Percentiles rank a stretch among this genome's conserved stretches.
Evolutionary conservation across 2,329 filamentous ascomycete genomes (phyloP).

Genomic region (Fusarium sterilihyphosum): DNA sequence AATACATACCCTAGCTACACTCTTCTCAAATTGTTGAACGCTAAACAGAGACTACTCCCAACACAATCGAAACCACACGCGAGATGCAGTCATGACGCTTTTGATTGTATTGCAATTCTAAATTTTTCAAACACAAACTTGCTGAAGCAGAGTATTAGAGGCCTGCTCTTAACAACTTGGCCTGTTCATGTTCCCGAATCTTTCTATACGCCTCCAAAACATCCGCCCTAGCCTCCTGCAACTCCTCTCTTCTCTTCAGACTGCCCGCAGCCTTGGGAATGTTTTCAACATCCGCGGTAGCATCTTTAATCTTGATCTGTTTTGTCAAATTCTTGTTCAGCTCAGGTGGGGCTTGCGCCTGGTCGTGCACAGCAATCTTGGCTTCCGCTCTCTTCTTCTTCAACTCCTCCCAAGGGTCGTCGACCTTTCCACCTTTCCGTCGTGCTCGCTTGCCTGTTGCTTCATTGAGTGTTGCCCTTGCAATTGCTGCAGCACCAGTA

Average conservation of each 20-base stretch:
- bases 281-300: constrained; percentile 49
- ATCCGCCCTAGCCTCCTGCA: constrained; percentile 49
- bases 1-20: not conserved
- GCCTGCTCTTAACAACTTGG: constrained; percentile 41
- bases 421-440: constrained; percentile 61
- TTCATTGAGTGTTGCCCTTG: constrained; percentile 53
- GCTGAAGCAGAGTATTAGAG: constrained; percentile 12
- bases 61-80: not conserved
- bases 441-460: constrained; percentile 53
- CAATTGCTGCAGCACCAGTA: constrained; percentile 57
- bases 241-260: constrained; percentile 52
- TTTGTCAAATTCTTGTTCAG: constrained; percentile 62
- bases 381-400: constrained; percentile 71
- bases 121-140: not conserved
- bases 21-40: not conserved
- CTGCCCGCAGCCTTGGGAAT: constrained; percentile 53
- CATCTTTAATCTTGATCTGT: constrained; percentile 49
- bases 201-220: constrained; percentile 53
- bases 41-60: not conserved
- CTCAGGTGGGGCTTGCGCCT: constrained; percentile 80
- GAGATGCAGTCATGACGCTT: not conserved
- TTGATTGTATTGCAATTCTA: not conserved
- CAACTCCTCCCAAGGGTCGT: constrained; percentile 82
- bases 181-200: constrained; percentile 51
- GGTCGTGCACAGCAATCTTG: constrained; percentile 62